Evolutionary conservation across 768 basidiomycete species (phyloP), one percentile per base, ranked within the genome.

Genomic region (Mycena floridula): DNA sequence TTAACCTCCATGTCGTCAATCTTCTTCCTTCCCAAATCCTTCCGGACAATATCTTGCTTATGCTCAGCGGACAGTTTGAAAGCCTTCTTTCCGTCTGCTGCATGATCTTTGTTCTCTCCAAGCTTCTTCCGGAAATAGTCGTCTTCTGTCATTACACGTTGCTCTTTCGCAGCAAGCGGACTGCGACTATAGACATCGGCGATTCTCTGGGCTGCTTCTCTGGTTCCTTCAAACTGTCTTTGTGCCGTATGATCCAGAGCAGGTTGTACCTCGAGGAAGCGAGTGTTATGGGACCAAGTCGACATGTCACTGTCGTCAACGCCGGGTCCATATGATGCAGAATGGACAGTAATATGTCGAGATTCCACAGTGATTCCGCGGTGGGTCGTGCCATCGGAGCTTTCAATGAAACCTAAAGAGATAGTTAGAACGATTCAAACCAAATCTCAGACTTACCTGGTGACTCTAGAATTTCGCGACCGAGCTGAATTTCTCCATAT

Each of bases 191-290:
- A 58, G 3, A 42, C 24, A 12, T 42, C 42, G 27, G 35, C 32
- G 18, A 56, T 41, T 12, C 46, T 40, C 1, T 40, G 7, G 16
- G 47, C 40, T 15, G 15, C 4, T 4, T 47, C 25, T 18, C 51
- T 30, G 53, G 52, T 56, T 0, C 49, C 49, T 3, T 42, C 26
- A 13, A 54, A 43, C 45, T 57, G 56, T 5, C 46, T 51, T 40
- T 56, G 42, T 16, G 51, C 55, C 1, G 56, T 54, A 35, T 59
- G 58, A 22, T 57, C 46, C 1, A 49, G 18, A 1, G 48, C 42
- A 3, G 52, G 42, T 1, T 36, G 12, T 13, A 57, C 36, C 9
- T 45, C 49, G 13, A 52, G 38, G 22, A 45, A 27, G 13, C 48
- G 45, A 7, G 45, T 50, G 4, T 15, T 4, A 16, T 30, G 35